Evolutionary conservation across 2,329 filamentous ascomycete species (phyloP).

Genomic region (Fusarium goolgardi): DNA sequence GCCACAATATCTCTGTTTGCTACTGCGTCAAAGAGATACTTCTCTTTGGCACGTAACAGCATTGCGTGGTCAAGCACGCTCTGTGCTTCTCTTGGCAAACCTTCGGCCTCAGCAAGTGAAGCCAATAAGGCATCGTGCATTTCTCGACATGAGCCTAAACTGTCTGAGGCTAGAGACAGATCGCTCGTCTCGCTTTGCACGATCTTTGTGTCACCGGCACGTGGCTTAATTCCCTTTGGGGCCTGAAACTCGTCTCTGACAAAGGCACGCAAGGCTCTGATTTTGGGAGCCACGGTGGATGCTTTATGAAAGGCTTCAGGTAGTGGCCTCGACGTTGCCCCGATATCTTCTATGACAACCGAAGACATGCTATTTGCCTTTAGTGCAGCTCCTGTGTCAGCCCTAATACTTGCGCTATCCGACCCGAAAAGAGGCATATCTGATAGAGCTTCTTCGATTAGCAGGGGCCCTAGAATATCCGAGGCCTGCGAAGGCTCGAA

Average conservation of each 20-base stretch:
- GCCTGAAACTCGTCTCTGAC: constrained; percentile 48
- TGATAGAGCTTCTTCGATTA: constrained; percentile 64
- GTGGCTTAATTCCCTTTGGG: constrained; percentile 43
- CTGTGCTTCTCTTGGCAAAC: constrained; percentile 64
- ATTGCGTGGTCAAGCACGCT: constrained; percentile 67
- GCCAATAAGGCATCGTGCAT: constrained; percentile 67
- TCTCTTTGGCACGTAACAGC: constrained; percentile 69
- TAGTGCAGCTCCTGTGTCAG: constrained; percentile 57
- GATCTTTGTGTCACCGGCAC: constrained; percentile 43
- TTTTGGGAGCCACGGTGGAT: constrained; percentile 60
- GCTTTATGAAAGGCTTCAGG: constrained; percentile 58
- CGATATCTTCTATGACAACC: constrained; percentile 53
- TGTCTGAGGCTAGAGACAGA: constrained; percentile 54
- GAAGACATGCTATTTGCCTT: constrained; percentile 51
- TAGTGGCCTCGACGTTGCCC: constrained; percentile 51
- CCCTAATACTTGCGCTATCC: constrained; percentile 57
- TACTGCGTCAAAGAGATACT: constrained; percentile 72
- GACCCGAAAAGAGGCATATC: constrained; percentile 68
- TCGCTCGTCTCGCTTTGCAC: constrained; percentile 52
- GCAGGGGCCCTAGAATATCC: constrained; percentile 65
- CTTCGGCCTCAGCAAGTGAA: constrained; percentile 58
- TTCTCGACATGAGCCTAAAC: constrained; percentile 63
- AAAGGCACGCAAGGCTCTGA: constrained; percentile 59
- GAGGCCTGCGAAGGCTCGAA: constrained; percentile 67
- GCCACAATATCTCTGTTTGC: constrained; percentile 74